Evolutionary conservation across 1,139 yeast genomes (phyloP).

Genomic region (Blastobotrys serpentis): DNA sequence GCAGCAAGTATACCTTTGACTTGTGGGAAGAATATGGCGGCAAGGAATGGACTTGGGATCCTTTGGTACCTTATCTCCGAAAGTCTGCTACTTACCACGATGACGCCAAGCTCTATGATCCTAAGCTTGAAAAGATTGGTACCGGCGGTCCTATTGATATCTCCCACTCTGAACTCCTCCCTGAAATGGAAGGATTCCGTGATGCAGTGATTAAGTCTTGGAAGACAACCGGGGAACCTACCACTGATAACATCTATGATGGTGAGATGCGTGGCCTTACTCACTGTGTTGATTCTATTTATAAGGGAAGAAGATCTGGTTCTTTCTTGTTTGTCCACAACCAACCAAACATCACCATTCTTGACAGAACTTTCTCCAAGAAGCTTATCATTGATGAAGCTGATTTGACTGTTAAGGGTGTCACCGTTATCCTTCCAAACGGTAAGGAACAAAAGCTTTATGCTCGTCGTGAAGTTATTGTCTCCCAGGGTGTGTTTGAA

Average conservation of each 20-base stretch:
- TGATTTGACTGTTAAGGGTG: conserved; percentile 27
- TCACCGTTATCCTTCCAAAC: conserved; percentile 25
- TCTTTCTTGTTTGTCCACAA: conserved; percentile 26
- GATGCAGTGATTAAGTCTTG: conserved; percentile 26
- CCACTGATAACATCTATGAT: conserved; percentile 27
- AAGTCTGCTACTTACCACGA: conserved; percentile 31
- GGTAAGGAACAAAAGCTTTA: conserved; percentile 27
- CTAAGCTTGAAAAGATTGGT: conserved; percentile 28
- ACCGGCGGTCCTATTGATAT: conserved; percentile 29
- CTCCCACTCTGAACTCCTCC: conserved; percentile 28
- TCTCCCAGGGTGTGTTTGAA: conserved; percentile 35
- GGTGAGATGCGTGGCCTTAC: conserved; percentile 29
- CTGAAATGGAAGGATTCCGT: conserved; percentile 27
- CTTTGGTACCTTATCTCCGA: conserved; percentile 30
- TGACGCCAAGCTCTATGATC: conserved; percentile 24
- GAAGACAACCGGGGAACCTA: conserved; percentile 26
- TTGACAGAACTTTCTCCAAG: conserved; percentile 27
- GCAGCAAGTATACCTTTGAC: conserved; percentile 32
- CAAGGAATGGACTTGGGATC: conserved; percentile 33
- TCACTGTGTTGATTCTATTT: conserved; percentile 29
- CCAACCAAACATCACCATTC: conserved; percentile 27
- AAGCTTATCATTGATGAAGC: conserved; percentile 27
- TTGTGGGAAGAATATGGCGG: conserved; percentile 32
- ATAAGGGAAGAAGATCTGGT: conserved; percentile 29
- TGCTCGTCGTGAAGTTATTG: conserved; percentile 32